These are phyloP conservation scores for sunflower (Helianthus annuus) DNA, from an alignment of 129 eudicot genomes.

Conservation along the genomic window DNA sequence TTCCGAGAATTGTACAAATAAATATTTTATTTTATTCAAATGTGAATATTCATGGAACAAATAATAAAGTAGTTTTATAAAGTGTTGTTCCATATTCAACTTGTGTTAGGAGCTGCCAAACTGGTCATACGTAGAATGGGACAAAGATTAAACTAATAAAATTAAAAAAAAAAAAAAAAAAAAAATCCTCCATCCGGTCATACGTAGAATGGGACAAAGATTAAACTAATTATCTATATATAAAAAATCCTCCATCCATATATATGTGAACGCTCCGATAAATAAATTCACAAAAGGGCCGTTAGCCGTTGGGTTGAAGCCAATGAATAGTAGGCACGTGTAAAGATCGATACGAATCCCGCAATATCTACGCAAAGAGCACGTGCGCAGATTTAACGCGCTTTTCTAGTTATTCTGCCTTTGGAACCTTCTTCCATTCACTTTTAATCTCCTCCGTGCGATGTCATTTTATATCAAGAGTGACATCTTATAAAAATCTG, in stretches of 20 bases:
- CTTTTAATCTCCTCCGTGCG: background rate
- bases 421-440: background rate
- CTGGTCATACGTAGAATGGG: background rate
- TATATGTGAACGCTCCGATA: background rate
- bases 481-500: no score
- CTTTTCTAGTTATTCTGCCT: background rate
- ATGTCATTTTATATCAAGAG: background rate
- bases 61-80: no score
- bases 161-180: no score
- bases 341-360: background rate
- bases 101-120: background rate
- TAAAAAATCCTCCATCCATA: background rate
- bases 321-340: background rate
- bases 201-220: no score
- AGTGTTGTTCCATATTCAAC: background rate
- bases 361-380: constrained; percentile 11
- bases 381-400: constrained; percentile 11
- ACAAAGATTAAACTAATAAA: background rate
- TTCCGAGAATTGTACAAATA: no score
- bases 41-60: no score
- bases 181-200: no score
- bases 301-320: background rate
- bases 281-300: background rate
- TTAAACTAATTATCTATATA: no score
- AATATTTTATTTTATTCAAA: no score